Percentiles rank a stretch among this genome's conserved stretches.
phyloP scores from a whole-genome alignment of 306 rosid genomes.

The Trifolium dubium region DNA sequence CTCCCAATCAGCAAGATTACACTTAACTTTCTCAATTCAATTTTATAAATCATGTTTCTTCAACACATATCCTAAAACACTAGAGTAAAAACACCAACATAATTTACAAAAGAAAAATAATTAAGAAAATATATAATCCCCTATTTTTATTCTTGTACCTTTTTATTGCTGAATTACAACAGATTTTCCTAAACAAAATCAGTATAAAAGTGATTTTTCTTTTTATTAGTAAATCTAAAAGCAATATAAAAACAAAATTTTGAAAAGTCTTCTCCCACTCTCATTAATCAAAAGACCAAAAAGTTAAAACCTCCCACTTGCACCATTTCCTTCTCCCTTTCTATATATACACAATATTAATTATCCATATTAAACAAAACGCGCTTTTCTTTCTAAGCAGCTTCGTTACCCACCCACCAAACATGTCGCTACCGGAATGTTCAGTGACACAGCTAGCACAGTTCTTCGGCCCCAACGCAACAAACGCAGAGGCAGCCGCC shows the following conservation, averaged over 20 bases:
- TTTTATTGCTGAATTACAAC: no score
- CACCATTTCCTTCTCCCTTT: background rate
- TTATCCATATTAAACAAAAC: background rate
- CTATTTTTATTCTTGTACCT: no score
- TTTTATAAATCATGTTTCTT: no score
- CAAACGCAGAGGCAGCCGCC: constrained; percentile 65
- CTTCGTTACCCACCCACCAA: background rate
- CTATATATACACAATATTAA: background rate
- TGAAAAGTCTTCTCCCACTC: constrained; percentile 27
- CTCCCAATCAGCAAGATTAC: no score
- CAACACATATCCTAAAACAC: no score
- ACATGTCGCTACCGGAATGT: constrained; percentile 49
- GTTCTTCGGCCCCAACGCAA: constrained; percentile 65
- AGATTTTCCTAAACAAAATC: background rate
- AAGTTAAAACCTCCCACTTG: background rate
- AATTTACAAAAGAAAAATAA: no score
- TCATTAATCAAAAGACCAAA: background rate
- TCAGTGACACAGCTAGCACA: constrained; percentile 49
- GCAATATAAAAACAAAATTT: background rate
- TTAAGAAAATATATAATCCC: no score
- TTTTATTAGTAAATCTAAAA: background rate
- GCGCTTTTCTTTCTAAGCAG: constrained; percentile 2
- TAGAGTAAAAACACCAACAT: no score
- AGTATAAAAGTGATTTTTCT: background rate
- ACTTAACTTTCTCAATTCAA: no score